These are phyloP conservation scores for Rhodosporidiobolus sp. DNA, from an alignment of 768 basidiomycete species.

Conservation along the genomic window DNA sequence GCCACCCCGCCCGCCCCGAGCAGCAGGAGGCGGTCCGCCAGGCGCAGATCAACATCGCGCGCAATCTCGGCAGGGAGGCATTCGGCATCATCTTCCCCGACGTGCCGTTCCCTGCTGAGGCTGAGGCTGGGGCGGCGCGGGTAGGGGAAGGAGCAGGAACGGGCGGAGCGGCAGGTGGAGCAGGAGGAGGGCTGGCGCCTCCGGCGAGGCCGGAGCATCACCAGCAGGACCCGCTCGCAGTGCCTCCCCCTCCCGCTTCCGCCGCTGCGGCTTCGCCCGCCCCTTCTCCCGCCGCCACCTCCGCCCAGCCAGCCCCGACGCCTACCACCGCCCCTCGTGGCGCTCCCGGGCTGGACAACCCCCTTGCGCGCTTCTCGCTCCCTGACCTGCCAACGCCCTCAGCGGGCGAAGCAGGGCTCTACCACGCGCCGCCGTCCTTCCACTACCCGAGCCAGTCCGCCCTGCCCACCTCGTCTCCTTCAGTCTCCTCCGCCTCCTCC, in stretches of 20 bases:
- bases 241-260: conserved; percentile 45
- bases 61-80: conserved; percentile 37
- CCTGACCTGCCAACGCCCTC: conserved; percentile 28
- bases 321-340: conserved; percentile 43
- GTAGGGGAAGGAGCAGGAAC: conserved; percentile 1
- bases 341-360: conserved; percentile 44
- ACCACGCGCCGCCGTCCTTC: conserved; percentile 24
- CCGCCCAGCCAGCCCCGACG: neutral
- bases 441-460: conserved; percentile 22
- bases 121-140: neutral
- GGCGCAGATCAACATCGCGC: conserved; percentile 38
- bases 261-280: conserved; percentile 43
- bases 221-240: conserved; percentile 48
- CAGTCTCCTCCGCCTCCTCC: neutral
- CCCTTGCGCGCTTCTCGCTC: conserved; percentile 34
- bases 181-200: neutral
- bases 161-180: neutral
- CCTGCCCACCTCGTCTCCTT: conserved; percentile 1
- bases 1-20: conserved; percentile 7
- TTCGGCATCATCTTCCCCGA: conserved; percentile 45
- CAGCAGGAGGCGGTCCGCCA: conserved; percentile 47
- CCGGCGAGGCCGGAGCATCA: conserved; percentile 10
- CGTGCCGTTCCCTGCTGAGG: conserved; percentile 40
- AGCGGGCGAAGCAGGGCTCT: conserved; percentile 35
- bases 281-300: neutral